Evolutionary conservation across 257 asterid species (phyloP).

Genomic region (Ligustrum vulgare): DNA sequence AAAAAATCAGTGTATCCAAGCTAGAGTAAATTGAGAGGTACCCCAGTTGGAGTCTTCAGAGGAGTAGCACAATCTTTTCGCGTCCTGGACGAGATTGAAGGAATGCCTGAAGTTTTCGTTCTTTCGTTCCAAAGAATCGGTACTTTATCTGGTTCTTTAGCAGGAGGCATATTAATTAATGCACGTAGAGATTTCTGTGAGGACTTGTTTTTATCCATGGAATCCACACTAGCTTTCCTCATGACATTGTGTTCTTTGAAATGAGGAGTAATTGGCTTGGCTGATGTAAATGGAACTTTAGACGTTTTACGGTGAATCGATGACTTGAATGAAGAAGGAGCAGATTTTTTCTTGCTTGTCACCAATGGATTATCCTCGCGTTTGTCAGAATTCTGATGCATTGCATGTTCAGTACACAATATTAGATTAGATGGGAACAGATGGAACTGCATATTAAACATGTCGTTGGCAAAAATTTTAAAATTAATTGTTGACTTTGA

Average conservation of each 20-base stretch:
- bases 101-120: constrained; percentile 34
- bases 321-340: constrained; percentile 49
- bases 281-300: constrained; percentile 45
- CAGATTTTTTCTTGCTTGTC: constrained; percentile 52
- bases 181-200: constrained; percentile 50
- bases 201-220: constrained; percentile 36
- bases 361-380: constrained; percentile 46
- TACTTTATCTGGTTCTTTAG: constrained; percentile 45
- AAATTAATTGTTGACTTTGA: too few species aligned
- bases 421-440: not conserved
- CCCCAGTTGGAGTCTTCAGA: constrained; percentile 54
- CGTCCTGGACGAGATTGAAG: constrained; percentile 21
- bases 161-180: constrained; percentile 44
- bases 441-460: not conserved
- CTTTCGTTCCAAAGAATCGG: constrained; percentile 30
- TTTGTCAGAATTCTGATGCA: constrained; percentile 40
- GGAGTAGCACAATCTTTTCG: constrained; percentile 51
- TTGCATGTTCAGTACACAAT: constrained; percentile 1
- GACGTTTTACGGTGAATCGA: constrained; percentile 45
- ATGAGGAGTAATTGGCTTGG: constrained; percentile 45
- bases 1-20: too few species aligned
- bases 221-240: constrained; percentile 34
- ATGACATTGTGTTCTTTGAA: constrained; percentile 36
- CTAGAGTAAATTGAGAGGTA: constrained; percentile 6
- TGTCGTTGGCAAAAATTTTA: too few species aligned